Evolutionary conservation across 345 rosid genomes (phyloP), one percentile per base, ranked within the genome.

Genomic region (Camelina neglecta): DNA sequence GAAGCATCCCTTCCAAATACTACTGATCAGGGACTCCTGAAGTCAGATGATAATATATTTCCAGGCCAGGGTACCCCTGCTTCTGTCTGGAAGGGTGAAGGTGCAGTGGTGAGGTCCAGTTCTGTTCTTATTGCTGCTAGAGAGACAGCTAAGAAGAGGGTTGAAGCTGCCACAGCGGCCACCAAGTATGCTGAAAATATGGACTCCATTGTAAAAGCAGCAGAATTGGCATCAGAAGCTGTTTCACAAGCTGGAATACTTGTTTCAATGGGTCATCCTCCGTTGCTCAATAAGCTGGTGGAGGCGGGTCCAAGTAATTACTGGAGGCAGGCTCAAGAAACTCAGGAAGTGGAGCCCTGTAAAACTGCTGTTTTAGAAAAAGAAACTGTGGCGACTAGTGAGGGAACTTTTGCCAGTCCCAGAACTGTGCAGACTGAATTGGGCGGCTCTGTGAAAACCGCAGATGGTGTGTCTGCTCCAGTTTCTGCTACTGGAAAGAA

Each of bases 221-320:
- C 99, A 29, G 93, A 91, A 76, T 81, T 93, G 80, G 98, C 99
- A 69, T 93, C 92, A 15, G 98, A 87, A 75, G 98, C 99, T 36
- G 96, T 93, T 44, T 84, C 92, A 47, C 98, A 91, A 81, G 98
- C 97, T 71, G 98, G 98, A 69, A 93, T 84, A 79, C 85, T 93
- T 61, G 96, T 89, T 71, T 86, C 93, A 6, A 84, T 96, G 97
- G 92, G 91, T 20, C 95, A 88, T 71, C 86, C 89, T 78, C 78
- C 86, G 60, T 72, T 86, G 64, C 81, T 93, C 75, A 72, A 73
- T 69, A 87, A 88, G 77, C 85, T 91, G 61, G 83, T 84, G 38
- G 88, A 88, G 80, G 86, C 82, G 36, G 98, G 96, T 76, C 88
- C 88, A n/a, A 89, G 81, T 80, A 86, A 88, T 78, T 88, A 82